Evolutionary conservation across 768 basidiomycete genomes (phyloP).

Genomic region (Neoboletus brunneissimus): DNA sequence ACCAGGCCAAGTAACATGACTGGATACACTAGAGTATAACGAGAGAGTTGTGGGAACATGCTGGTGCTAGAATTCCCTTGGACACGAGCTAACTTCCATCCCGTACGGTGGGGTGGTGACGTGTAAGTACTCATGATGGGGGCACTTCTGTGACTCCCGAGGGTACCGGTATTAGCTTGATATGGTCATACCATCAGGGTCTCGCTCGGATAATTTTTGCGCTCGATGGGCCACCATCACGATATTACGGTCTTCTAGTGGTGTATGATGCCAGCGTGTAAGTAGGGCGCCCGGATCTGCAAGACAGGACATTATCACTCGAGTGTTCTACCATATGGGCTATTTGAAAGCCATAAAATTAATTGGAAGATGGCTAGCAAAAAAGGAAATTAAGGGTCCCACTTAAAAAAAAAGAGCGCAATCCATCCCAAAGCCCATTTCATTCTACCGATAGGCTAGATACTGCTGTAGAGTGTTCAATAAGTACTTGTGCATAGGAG

Average conservation of each 20-base stretch:
- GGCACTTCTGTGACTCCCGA: too few relatives aligned
- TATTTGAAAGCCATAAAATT: too few relatives aligned
- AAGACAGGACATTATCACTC: too few relatives aligned
- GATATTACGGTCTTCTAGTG: background rate
- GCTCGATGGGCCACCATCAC: background rate
- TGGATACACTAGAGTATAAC: conserved; percentile 4
- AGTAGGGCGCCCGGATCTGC: background rate
- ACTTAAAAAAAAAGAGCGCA: too few relatives aligned
- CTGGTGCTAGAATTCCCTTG: background rate
- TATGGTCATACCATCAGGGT: background rate
- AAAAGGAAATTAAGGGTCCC: too few relatives aligned
- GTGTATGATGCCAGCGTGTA: background rate
- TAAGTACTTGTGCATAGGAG: too few relatives aligned
- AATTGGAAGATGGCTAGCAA: too few relatives aligned
- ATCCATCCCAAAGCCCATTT: too few relatives aligned
- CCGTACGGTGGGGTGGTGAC: background rate
- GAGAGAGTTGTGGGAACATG: conserved; percentile 7
- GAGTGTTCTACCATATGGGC: too few relatives aligned
- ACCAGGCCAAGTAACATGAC: conserved; percentile 7
- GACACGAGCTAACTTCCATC: background rate
- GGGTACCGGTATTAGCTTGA: too few relatives aligned
- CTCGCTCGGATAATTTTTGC: background rate
- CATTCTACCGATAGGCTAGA: too few relatives aligned
- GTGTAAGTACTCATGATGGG: background rate
- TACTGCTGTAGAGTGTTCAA: too few relatives aligned